Percentiles rank a stretch among this genome's conserved stretches.
Conservation (phyloP, 495 filamentous ascomycete species). For the Talaromyces thailandensis region DNA sequence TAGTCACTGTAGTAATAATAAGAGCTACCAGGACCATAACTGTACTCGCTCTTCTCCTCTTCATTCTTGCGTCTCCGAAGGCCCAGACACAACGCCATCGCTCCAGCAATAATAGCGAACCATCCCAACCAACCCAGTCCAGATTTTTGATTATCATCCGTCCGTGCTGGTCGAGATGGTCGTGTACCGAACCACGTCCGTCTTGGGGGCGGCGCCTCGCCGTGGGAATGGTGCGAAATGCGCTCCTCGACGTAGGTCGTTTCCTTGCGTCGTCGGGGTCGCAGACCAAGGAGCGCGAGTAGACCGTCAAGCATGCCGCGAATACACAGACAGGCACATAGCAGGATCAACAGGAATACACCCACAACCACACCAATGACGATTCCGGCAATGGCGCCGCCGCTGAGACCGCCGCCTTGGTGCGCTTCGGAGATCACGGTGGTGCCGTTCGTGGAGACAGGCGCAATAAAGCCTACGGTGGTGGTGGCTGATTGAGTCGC, state of each 20-base stretch:
- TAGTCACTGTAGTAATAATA: constrained; percentile 37
- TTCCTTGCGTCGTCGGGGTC: constrained; percentile 37
- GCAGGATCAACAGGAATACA: constrained; percentile 57
- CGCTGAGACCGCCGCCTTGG: constrained; percentile 51
- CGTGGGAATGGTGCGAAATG: constrained; percentile 45
- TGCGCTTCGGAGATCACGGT: constrained; percentile 32
- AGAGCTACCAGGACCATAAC: constrained; percentile 29
- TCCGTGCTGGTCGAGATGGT: constrained; percentile 37
- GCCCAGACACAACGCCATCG: constrained; percentile 65
- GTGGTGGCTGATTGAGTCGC: constrained; percentile 45
- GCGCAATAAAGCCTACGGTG: constrained; percentile 49
- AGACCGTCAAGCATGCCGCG: constrained; percentile 54
- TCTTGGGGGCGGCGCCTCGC: constrained; percentile 26
- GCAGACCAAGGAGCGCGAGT: constrained; percentile 57
- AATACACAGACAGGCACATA: constrained; percentile 69
- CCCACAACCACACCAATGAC: constrained; percentile 81
- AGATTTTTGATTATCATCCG: constrained; percentile 38
- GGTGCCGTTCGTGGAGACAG: constrained; percentile 43
- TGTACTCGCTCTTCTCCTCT: constrained; percentile 36
- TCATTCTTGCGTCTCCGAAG: constrained; percentile 55
- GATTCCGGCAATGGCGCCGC: constrained; percentile 89
- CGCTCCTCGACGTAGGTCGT: constrained; percentile 62
- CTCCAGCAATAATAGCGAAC: constrained; percentile 52
- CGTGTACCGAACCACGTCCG: constrained; percentile 61
- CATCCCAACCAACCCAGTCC: constrained; percentile 48